Evolutionary conservation across 1,139 yeast species (phyloP), one percentile per base, ranked within the genome.

Genomic region (Blastobotrys indianensis): DNA sequence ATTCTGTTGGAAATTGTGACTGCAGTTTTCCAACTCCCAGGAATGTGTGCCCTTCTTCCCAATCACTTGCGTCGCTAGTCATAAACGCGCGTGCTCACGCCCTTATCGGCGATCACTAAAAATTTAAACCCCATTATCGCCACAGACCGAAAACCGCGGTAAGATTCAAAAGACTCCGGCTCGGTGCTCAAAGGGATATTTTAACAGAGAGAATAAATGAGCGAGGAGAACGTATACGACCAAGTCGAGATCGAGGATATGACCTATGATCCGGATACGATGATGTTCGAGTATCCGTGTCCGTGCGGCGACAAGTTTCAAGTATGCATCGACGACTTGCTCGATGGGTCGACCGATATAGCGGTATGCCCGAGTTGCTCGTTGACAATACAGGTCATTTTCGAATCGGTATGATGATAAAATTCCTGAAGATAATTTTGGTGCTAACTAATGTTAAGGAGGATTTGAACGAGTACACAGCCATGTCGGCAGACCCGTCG

Each of bases 281-380:
- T 83, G 64, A 68, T 87, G 37, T 87, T 90, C 66, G 85, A 87
- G 50, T 92, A 90, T 59, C 99, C 99, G 4, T 92, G 98, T 71
- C 99, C 99, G 0, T 92, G 98, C 66, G 98, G 98, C 28, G 99
- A 94, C 66, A 74, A 81, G 59, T 92, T 92, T 67, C 95, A 94
- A 62, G 85, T 92, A 37, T 73, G 79, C 31, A 73, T 92, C 45
- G 94, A 84, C 57, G 98, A 94, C 61, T 72, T 94, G 65, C 72
- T 74, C 52, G 97, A 88, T 56, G 98, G 97, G 4, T 63, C 64
- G n/a, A 94, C 85, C 57, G 92, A 87, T 52, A 80, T 88, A 41
- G 99, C 98, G 0, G 94, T 90, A 16, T 92, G 99, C 66, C 98
- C 98, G 17, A 82, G 94, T 48, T 92, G 99, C 67, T 86, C 96